phyloP scores from a whole-genome alignment of 306 rosid species.

The Purshia tridentata region DNA sequence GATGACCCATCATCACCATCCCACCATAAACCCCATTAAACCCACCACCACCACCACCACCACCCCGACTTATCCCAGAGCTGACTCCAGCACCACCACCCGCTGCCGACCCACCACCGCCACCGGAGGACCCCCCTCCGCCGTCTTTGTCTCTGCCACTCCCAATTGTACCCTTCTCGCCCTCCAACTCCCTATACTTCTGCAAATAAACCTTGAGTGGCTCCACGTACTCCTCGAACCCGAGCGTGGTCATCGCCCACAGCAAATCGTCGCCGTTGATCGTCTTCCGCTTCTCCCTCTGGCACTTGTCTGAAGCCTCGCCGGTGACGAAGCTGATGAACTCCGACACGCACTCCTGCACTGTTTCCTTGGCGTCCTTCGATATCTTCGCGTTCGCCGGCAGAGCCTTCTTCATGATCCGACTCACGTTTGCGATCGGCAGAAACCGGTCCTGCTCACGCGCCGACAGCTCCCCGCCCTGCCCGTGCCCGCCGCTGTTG shows the following conservation, averaged over 20 bases:
- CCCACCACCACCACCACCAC: slow-evolving; percentile 18
- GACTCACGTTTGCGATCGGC: slow-evolving; percentile 75
- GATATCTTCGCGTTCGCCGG: slow-evolving; percentile 77
- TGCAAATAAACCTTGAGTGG: slow-evolving; percentile 60
- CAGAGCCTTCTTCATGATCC: slow-evolving; percentile 72
- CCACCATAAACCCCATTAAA: slow-evolving; percentile 57
- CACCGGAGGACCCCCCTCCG: slow-evolving; percentile 21
- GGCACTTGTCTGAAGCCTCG: slow-evolving; percentile 72
- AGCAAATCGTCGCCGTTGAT: slow-evolving; percentile 67
- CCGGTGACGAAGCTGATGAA: slow-evolving; percentile 69
- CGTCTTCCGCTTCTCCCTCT: slow-evolving; percentile 71
- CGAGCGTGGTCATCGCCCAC: slow-evolving; percentile 71
- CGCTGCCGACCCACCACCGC: slow-evolving; percentile 27
- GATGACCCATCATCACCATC: slow-evolving; percentile 49
- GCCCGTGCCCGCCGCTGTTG: slow-evolving; percentile 19
- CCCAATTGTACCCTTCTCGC: slow-evolving; percentile 45
- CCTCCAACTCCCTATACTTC: slow-evolving; percentile 67
- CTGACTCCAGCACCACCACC: slow-evolving; percentile 29
- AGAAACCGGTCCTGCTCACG: slow-evolving; percentile 61
- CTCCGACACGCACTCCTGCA: slow-evolving; percentile 68
- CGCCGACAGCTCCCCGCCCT: slow-evolving; percentile 42
- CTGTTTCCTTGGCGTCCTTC: slow-evolving; percentile 67
- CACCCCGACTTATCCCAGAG: slow-evolving; percentile 21
- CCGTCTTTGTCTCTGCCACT: slow-evolving; percentile 48
- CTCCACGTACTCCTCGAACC: slow-evolving; percentile 64